Percentiles rank a stretch among this genome's conserved stretches.
These are phyloP conservation scores for Coniella lustricola DNA, from an alignment of 2,329 filamentous ascomycete species.

Conservation along the genomic window DNA sequence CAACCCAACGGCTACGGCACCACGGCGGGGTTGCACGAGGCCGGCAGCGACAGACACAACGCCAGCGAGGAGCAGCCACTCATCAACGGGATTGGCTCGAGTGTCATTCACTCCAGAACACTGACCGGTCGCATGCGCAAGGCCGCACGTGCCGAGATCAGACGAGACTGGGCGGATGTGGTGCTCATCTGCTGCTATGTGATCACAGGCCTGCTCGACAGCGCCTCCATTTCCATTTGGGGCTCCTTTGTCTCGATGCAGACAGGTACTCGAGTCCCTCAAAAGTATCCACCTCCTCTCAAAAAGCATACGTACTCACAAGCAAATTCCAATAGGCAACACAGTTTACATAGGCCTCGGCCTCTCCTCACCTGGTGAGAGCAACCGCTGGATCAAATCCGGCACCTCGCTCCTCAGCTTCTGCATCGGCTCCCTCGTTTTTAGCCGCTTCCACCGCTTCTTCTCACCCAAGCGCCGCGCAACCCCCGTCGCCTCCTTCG, in stretches of 20 bases:
- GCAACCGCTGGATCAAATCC: constrained; percentile 63
- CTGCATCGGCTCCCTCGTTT: constrained; percentile 64
- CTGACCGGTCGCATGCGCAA: constrained; percentile 24
- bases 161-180: constrained; percentile 57
- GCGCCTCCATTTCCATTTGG: constrained; percentile 69
- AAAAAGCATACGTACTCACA: no score
- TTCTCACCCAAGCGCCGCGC: constrained; percentile 56
- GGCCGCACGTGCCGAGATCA: constrained; percentile 40
- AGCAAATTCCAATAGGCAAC: constrained; percentile 54
- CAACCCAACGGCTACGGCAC: constrained; percentile 7
- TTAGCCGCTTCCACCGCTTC: constrained; percentile 59
- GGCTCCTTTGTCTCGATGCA: constrained; percentile 81
- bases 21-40: constrained; percentile 9
- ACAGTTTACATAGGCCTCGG: constrained; percentile 74
- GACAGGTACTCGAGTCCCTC: no score
- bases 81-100: constrained; percentile 18
- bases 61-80: constrained; percentile 29
- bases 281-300: no score
- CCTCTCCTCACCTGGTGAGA: constrained; percentile 48
- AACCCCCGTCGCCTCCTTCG: constrained; percentile 56
- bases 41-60: constrained; percentile 6
- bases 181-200: constrained; percentile 66
- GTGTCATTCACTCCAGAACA: constrained; percentile 18
- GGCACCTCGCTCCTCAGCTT: constrained; percentile 64
- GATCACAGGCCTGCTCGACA: constrained; percentile 72